These are phyloP conservation scores for Alternaria novae-zelandiae DNA, from an alignment of 2,329 filamentous ascomycete genomes.

Conservation along the genomic window DNA sequence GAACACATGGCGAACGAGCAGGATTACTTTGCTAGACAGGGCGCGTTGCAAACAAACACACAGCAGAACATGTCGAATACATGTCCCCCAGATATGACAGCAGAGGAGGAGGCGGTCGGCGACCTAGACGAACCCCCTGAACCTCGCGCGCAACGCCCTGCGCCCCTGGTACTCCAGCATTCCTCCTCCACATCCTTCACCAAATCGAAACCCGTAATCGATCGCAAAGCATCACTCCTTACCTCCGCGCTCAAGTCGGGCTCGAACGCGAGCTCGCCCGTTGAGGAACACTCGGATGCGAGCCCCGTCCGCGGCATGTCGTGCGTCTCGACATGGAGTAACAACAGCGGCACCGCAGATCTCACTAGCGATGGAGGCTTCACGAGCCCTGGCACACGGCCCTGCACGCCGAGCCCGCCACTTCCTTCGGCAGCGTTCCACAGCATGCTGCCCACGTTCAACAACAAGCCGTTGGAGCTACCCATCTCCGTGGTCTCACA, in stretches of 20 bases:
- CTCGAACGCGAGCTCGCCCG: conserved; percentile 48
- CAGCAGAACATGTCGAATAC: conserved; percentile 34
- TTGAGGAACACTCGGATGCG: conserved; percentile 51
- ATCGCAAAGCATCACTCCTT: conserved; percentile 78
- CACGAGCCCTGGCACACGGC: conserved; percentile 81
- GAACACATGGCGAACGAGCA: conserved; percentile 45
- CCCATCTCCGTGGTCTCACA: conserved; percentile 47
- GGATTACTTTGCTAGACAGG: conserved; percentile 31
- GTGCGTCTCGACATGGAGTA: conserved; percentile 76
- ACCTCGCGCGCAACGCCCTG: conserved; percentile 58
- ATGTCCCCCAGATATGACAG: conserved; percentile 27
- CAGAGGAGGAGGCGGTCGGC: conserved; percentile 69
- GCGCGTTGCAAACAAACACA: conserved; percentile 38
- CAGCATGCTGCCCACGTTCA: conserved; percentile 45
- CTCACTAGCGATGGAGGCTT: conserved; percentile 93
- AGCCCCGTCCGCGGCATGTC: conserved; percentile 53
- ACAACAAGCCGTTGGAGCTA: conserved; percentile 48
- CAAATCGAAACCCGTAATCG: conserved; percentile 58
- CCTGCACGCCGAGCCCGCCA: conserved; percentile 89
- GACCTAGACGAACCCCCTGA: conserved; percentile 93
- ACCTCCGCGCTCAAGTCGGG: conserved; percentile 76
- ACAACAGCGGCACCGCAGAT: conserved; percentile 81
- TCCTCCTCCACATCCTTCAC: conserved; percentile 52
- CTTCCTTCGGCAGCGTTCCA: conserved; percentile 63
- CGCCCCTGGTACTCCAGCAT: conserved; percentile 45